phyloP scores from a whole-genome alignment of 78 protist genomes.

The Polysphondylium violaceum region DNA sequence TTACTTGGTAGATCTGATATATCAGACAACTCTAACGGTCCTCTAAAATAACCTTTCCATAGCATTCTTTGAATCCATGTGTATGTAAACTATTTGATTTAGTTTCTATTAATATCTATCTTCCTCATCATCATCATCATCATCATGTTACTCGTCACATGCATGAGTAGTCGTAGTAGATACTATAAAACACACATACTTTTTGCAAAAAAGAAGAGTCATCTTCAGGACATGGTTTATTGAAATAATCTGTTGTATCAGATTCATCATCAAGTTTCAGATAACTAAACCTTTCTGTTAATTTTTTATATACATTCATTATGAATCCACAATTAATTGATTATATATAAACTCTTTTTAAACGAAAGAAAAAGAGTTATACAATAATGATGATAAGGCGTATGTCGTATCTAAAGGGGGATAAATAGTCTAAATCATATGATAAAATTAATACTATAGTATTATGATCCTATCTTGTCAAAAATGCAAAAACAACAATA shows the following conservation, averaged over 20 bases:
- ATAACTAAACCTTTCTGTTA: no score
- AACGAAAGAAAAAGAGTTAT: no score
- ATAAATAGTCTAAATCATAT: no score
- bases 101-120: background rate
- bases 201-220: background rate
- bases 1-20: slow-evolving; percentile 1
- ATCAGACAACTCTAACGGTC: slow-evolving; percentile 34
- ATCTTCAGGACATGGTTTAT: slow-evolving; percentile 24
- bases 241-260: background rate
- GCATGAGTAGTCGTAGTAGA: background rate
- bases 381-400: no score
- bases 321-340: no score
- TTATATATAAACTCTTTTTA: no score
- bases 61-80: slow-evolving; percentile 28
- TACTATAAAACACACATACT: no score
- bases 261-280: background rate
- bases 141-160: background rate
- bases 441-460: no score
- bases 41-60: slow-evolving; percentile 28
- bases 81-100: background rate
- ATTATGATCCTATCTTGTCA: no score
- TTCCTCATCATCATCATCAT: background rate
- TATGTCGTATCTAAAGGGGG: no score
- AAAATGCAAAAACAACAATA: no score
- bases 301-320: no score